These are phyloP conservation scores for Solanum bulbocastanum DNA, from an alignment of 257 asterid genomes.

Conservation along the genomic window DNA sequence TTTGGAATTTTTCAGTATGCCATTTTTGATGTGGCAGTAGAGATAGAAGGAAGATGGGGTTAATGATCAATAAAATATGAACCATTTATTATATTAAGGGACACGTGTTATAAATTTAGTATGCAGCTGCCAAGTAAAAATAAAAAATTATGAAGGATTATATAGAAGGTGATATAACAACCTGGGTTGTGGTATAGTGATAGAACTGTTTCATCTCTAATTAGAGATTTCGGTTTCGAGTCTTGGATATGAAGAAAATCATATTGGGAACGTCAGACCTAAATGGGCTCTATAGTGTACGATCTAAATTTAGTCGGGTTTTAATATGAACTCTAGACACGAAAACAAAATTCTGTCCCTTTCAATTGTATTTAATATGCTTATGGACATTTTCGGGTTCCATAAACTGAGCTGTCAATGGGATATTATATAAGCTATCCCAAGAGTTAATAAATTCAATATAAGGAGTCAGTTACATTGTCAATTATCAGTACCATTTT, in stretches of 20 bases:
- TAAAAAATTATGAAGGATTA: too few relatives aligned
- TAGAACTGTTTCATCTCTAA: too few relatives aligned
- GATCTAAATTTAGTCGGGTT: too few relatives aligned
- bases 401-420: not conserved
- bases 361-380: not conserved
- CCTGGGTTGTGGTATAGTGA: not conserved
- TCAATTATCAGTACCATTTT: not conserved
- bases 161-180: not conserved
- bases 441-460: not conserved
- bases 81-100: not conserved
- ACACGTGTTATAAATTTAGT: not conserved
- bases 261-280: too few relatives aligned
- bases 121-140: not conserved
- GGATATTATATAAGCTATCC: not conserved
- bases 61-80: not conserved
- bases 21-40: not conserved
- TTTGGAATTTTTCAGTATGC: not conserved
- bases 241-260: too few relatives aligned
- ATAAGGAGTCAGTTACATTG: not conserved
- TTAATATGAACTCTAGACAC: too few relatives aligned
- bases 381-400: not conserved
- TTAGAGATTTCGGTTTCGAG: too few relatives aligned
- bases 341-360: not conserved
- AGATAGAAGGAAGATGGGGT: not conserved
- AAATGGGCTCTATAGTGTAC: accelerated